A percentile compares a stretch with the other conserved stretches of the same genome.
Evolutionary conservation across 1,284 basidiomycete genomes (phyloP).

Genomic region (Puccinia triticina): DNA sequence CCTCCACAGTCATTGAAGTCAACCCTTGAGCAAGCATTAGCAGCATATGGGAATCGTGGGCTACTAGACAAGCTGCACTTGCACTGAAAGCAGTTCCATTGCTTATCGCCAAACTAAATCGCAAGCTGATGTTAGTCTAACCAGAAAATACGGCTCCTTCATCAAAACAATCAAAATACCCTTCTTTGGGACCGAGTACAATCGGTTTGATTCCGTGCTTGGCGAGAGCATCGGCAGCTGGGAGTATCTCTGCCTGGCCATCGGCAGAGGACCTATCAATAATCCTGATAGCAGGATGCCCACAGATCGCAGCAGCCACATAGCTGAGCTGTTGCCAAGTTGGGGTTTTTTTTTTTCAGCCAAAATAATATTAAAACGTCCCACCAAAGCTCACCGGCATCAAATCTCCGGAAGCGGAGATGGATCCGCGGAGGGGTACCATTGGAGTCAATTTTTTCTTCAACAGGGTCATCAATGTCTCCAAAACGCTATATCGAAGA

Average conservation of each 20-base stretch:
- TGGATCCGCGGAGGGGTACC: conserved; percentile 79
- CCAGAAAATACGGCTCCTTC: conserved; percentile 60
- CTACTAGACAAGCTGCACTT: conserved; percentile 63
- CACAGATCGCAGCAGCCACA: conserved; percentile 76
- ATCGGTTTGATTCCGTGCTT: conserved; percentile 71
- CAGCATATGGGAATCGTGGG: conserved; percentile 74
- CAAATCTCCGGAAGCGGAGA: conserved; percentile 73
- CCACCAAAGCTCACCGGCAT: conserved; percentile 57
- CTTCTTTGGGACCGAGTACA: conserved; percentile 76
- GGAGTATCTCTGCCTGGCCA: conserved; percentile 66
- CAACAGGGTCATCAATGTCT: conserved; percentile 76
- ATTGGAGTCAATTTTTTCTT: conserved; percentile 75
- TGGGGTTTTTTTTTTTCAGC: conserved; percentile 59
- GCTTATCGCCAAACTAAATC: conserved; percentile 58
- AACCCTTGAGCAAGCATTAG: conserved; percentile 73
- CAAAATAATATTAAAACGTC: conserved; percentile 61
- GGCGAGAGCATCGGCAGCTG: conserved; percentile 70
- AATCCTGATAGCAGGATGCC: conserved; percentile 76
- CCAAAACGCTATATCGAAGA: conserved; percentile 76
- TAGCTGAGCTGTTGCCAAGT: conserved; percentile 70
- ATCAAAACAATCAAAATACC: conserved; percentile 56
- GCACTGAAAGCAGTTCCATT: conserved; percentile 82
- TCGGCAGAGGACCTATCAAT: conserved; percentile 66
- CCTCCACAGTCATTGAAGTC: conserved; percentile 83
- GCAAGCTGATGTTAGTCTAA: conserved; percentile 8